A percentile compares a stretch with the other conserved stretches of the same genome.
Conservation (phyloP, 2,329 filamentous ascomycete genomes). For the Fusarium sterilihyphosum region DNA sequence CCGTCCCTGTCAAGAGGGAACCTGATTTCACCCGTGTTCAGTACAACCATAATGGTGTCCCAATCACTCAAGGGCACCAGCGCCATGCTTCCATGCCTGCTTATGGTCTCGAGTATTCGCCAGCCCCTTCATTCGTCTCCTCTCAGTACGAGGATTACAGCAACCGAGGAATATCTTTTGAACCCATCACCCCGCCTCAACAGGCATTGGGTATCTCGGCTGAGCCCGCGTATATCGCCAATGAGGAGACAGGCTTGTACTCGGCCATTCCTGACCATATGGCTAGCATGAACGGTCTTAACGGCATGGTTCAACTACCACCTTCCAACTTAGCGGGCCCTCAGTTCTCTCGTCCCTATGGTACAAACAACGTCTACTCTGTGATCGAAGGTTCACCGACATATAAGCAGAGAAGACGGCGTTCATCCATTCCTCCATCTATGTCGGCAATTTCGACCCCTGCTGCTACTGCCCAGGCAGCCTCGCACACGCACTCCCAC, state of each 20-base stretch:
- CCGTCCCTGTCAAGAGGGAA: slow-evolving; percentile 83
- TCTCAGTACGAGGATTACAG: slow-evolving; percentile 99
- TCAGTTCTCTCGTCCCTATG: slow-evolving; percentile 81
- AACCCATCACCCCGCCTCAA: slow-evolving; percentile 95
- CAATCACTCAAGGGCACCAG: slow-evolving; percentile 84
- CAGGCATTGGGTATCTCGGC: slow-evolving; percentile 82
- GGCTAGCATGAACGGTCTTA: slow-evolving; percentile 75
- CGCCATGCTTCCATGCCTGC: slow-evolving; percentile 98
- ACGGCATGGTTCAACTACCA: slow-evolving; percentile 90
- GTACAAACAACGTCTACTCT: slow-evolving; percentile 84
- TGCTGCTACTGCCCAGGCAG: slow-evolving; percentile 68
- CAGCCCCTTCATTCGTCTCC: slow-evolving; percentile 97
- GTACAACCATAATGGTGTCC: slow-evolving; percentile 92
- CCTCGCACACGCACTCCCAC: slow-evolving; percentile 79
- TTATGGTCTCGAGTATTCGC: slow-evolving; percentile 94
- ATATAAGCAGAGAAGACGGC: slow-evolving; percentile 95
- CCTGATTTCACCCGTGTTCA: slow-evolving; percentile 83
- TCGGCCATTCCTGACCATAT: slow-evolving; percentile 92
- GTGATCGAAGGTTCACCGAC: slow-evolving; percentile 98
- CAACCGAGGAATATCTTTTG: slow-evolving; percentile 93
- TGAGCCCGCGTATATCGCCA: slow-evolving; percentile 96
- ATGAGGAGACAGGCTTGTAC: slow-evolving; percentile 96
- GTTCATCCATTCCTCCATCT: slow-evolving; percentile 89
- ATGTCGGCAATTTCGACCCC: slow-evolving; percentile 75
- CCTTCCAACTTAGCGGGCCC: slow-evolving; percentile 83